Base-by-base conservation (phyloP, 441 rosid genomes). In the Eutrema salsugineum region DNA sequence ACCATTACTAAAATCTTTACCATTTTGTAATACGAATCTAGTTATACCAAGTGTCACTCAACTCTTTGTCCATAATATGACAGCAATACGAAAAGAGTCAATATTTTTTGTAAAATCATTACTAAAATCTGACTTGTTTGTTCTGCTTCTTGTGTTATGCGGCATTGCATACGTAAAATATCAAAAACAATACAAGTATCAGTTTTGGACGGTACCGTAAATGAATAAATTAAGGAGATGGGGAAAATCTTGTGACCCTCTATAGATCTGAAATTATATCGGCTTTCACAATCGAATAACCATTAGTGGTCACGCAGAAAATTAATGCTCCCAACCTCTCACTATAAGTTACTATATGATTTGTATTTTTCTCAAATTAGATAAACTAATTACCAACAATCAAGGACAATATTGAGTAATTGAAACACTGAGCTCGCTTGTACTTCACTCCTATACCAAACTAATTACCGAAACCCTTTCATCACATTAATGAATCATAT, bases 371-470 rank as follows among this genome's bases (percentile, higher is more conserved):
- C 4, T 3, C 10, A 14, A 28, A 16, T 28, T 28, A 55, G 20
- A 30, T 30, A 17, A 16, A 43, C 19, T 42, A 42, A 20, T 59
- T 27, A 57, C 38, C 38, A 33, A 6, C 28, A 44, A 9, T 22
- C 8, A 57, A 28, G 7, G 19, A 6, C n/a, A 43, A 43, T 2
- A n/a, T 14, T 24, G 11, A 38, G 33, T 39, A 51, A 49, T 38
- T 49, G 20, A 2, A 55, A 14, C 60, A 11, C 12, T 12, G 3
- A 42, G 5, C 28, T 42, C 10, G 49, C 86, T 77, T 79, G 72
- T 44, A 83, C 62, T 63, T 66, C 64, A 83, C 85, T 76, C 80
- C 5, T 63, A 67, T 75, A 68, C 17, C 38, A 51, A 77, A 46
- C 12, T 44, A 28, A 53, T 47, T 17, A 68, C 36, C 20, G 5